phyloP scores from a whole-genome alignment of 2,329 filamentous ascomycete species.

The Pseudogymnoascus pannorum region DNA sequence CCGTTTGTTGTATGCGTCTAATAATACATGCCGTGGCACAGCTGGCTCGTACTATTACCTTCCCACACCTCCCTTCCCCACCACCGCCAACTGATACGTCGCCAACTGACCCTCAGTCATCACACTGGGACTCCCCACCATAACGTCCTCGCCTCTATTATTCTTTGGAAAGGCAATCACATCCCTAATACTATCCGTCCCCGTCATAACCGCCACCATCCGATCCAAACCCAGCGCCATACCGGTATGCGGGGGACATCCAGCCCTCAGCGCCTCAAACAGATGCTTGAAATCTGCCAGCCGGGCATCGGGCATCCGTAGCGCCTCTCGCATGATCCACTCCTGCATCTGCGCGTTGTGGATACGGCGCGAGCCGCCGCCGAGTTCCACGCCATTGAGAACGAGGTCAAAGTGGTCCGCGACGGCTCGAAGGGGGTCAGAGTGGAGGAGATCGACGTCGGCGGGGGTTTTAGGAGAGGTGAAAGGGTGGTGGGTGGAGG shows the following conservation, averaged over 20 bases:
- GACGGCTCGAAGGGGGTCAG: constrained; percentile 61
- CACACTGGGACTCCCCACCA: constrained; percentile 69
- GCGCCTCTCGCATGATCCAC: constrained; percentile 73
- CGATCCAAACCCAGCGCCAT: constrained; percentile 91
- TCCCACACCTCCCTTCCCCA: not conserved
- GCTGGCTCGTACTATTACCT: not conserved
- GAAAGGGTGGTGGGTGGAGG: constrained; percentile 91
- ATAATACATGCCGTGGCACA: not conserved
- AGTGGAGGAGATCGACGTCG: constrained; percentile 69
- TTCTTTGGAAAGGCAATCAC: constrained; percentile 97
- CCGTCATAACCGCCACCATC: constrained; percentile 71
- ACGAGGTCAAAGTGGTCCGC: constrained; percentile 96
- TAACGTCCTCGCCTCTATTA: constrained; percentile 76
- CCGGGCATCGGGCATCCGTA: constrained; percentile 51
- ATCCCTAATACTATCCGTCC: constrained; percentile 71
- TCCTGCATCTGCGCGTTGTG: constrained; percentile 78
- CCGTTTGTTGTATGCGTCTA: not conserved
- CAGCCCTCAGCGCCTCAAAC: constrained; percentile 70
- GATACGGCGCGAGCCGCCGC: constrained; percentile 87
- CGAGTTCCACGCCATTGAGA: constrained; percentile 88
- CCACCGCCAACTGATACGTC: constrained; percentile 22
- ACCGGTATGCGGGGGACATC: constrained; percentile 91
- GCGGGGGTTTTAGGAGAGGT: constrained; percentile 68
- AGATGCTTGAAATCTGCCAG: constrained; percentile 80
- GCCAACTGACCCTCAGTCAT: constrained; percentile 47